Base-by-base conservation (phyloP, 768 basidiomycete species). In the Amanita rimosa region DNA sequence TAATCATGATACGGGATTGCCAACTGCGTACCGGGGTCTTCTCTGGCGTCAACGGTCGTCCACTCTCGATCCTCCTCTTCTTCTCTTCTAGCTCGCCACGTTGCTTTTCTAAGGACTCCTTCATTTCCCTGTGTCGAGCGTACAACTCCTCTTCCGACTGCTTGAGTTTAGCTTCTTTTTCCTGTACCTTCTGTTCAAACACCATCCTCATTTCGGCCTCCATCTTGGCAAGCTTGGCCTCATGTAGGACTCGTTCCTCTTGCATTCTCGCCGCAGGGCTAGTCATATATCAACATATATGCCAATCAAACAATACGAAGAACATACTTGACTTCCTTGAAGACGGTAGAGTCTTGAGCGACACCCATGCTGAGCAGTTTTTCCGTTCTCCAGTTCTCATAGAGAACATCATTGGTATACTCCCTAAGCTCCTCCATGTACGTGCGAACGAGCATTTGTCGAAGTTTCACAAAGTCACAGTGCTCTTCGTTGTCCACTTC, bases 131-230 rank as follows among this genome's bases (percentile, higher is more conserved):
- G 75, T 99, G 96, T 52, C 95, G 83, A 51, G 94, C 87, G 63
- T 99, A 99, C 14, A 99, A 79, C 72, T 98, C 96, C 70, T 98
- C 96, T 69, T 99, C 96, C 46, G 87, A 91, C 67, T 98, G 96
- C 73, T 97, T 97, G 64, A 99, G 77, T 69, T 98, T 98, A 55
- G 91, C 80, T 65, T 99, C 96, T 75, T 99, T 98, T 66, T 99
- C 96, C 64, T 93, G 91, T 48, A 99, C 96, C 67, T 99, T 99
- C 69, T 98, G 96, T 64, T 94, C 93, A 92, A 99, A 99, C 58
- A 99, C 96, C 90, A 95, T 92, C 81, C 97, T 98, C 96, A 99
- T 99, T 76, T 98, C 96, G 49, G 93, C 88, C 71, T 99, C 96
- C 85, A 97, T 97, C 82, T 99, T 99, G 49, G 90, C 80, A 48